phyloP scores from a whole-genome alignment of 2,329 filamentous ascomycete species.

The Exophiala calicioides region DNA sequence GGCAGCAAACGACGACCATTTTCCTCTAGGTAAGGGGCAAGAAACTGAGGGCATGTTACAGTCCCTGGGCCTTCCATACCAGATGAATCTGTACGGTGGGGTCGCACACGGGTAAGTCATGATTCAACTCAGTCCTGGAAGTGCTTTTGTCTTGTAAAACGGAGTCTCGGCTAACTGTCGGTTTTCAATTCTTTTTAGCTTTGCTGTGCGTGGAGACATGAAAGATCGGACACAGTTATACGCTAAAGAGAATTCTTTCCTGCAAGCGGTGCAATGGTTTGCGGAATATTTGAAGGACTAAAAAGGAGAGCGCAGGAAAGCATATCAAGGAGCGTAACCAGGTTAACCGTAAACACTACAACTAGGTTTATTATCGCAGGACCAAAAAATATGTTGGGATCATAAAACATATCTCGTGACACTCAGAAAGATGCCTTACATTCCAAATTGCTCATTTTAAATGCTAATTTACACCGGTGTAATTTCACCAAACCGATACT shows the following conservation, averaged over 20 bases:
- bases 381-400: no score
- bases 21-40: slow-evolving; percentile 63
- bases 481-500: no score
- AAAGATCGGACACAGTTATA: slow-evolving; percentile 60
- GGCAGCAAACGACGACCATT: slow-evolving; percentile 63
- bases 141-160: no score
- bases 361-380: no score
- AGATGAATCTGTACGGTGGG: slow-evolving; percentile 73
- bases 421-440: no score
- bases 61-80: slow-evolving; percentile 60
- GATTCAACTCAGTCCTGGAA: background rate
- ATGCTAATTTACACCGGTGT: no score
- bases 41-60: slow-evolving; percentile 63
- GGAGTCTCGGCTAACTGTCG: background rate
- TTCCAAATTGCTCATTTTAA: no score
- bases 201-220: slow-evolving; percentile 67
- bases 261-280: slow-evolving; percentile 9
- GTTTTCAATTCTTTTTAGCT: background rate
- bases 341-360: no score
- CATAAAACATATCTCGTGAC: no score
- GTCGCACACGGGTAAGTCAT: slow-evolving; percentile 65
- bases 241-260: slow-evolving; percentile 62
- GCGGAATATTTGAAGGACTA: slow-evolving; percentile 1
- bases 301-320: no score
- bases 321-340: no score